These are phyloP conservation scores for Mucor lusitanicus DNA, from an alignment of 371 early-diverging fungal species.

Conservation along the genomic window DNA sequence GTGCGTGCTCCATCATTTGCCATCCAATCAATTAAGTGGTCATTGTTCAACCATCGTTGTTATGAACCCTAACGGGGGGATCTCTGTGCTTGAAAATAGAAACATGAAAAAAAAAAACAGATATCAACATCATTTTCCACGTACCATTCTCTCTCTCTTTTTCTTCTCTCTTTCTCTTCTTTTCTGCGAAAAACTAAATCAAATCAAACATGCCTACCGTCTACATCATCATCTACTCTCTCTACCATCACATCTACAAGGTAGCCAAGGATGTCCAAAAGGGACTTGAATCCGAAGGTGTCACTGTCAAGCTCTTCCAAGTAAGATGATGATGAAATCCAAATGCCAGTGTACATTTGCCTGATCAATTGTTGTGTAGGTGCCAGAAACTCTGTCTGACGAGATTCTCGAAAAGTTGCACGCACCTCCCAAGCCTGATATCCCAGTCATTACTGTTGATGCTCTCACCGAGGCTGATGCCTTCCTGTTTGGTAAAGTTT, in stretches of 20 bases:
- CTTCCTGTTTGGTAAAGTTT: conserved; percentile 67
- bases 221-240: conserved; percentile 49
- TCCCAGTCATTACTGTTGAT: conserved; percentile 66
- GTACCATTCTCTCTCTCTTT: not conserved
- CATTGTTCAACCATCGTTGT: conserved; percentile 3
- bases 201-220: conserved; percentile 33
- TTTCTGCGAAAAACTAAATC: not conserved
- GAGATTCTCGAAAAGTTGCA: conserved; percentile 73
- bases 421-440: conserved; percentile 60
- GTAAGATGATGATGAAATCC: not conserved
- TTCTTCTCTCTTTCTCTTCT: conserved; percentile 1
- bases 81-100: conserved; percentile 4
- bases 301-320: conserved; percentile 67
- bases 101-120: not conserved
- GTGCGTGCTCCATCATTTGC: not conserved
- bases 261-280: conserved; percentile 61
- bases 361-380: conserved; percentile 6
- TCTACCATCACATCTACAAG: conserved; percentile 59
- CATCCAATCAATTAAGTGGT: not conserved
- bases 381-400: conserved; percentile 66
- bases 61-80: not conserved
- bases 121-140: not conserved
- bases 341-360: not conserved
- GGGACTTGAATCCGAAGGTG: conserved; percentile 59
- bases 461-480: conserved; percentile 75